A percentile compares a stretch with the other conserved stretches of the same genome.
These are phyloP conservation scores for Macrocystidia cucumis DNA, from an alignment of 1,284 basidiomycete species.

Conservation along the genomic window DNA sequence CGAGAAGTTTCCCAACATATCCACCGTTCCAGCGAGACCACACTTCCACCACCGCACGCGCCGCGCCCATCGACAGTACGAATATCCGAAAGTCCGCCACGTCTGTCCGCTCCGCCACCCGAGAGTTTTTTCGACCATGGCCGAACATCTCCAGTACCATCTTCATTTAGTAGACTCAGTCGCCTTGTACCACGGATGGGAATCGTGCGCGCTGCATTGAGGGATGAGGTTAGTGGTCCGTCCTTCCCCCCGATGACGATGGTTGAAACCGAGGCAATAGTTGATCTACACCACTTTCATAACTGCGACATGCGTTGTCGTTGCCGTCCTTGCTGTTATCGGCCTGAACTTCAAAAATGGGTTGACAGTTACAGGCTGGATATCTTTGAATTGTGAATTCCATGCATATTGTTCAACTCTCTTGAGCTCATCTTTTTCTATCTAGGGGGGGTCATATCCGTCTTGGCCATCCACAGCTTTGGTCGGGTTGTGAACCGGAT, in stretches of 20 bases:
- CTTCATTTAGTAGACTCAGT: constrained; percentile 36
- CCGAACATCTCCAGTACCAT: constrained; percentile 24
- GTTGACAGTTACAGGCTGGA: constrained; percentile 42
- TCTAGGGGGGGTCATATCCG: constrained; percentile 49
- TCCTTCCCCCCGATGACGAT: constrained; percentile 9
- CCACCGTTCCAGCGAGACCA: no score
- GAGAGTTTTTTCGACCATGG: background rate
- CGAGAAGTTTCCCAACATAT: background rate
- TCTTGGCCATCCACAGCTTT: constrained; percentile 55
- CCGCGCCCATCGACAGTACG: constrained; percentile 11
- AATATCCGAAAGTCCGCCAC: constrained; percentile 14
- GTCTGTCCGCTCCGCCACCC: background rate
- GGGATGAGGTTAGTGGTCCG: constrained; percentile 43
- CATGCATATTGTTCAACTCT: background rate
- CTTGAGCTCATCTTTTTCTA: background rate
- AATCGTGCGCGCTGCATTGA: constrained; percentile 46
- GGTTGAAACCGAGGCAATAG: constrained; percentile 27
- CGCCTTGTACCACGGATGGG: constrained; percentile 46
- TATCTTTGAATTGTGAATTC: constrained; percentile 46
- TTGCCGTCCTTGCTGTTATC: constrained; percentile 41
- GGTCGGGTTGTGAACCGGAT: constrained; percentile 54
- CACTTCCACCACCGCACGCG: constrained; percentile 5
- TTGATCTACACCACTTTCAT: constrained; percentile 52
- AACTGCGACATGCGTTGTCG: constrained; percentile 39
- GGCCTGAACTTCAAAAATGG: constrained; percentile 39